Base-by-base conservation (phyloP, 1,139 yeast genomes). In the Magnusiomyces ingens region DNA sequence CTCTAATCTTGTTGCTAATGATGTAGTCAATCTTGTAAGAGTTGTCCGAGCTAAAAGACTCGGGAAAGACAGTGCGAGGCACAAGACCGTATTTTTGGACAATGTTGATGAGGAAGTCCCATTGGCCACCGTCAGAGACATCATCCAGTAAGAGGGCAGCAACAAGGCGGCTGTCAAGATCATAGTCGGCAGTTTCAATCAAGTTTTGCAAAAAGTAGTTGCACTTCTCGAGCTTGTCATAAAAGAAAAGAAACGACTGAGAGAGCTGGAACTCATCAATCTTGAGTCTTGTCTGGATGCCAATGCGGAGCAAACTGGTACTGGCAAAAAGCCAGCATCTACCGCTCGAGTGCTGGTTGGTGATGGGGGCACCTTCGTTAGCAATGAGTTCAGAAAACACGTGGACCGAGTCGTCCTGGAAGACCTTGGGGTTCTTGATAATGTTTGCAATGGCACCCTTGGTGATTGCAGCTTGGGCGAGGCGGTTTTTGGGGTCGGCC, bases 241-340 rank as follows among this genome's bases (percentile, higher is more conserved):
- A 78, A 66, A 79, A 79, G 66, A 73, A 79, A 48, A 79, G 66
- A 59, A 79, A 78, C 50, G 75, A 72, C 64, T 81, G 87, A 12
- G 85, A 79, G 52, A 82, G 70, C 67, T 82, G 84, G 67, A 81
- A 80, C 50, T 60, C 74, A 53, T 76, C 75, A 60, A 82, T 67
- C 60, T 78, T 77, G 65, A 75, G 80, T 61, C 74, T 75, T 62
- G 75, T 72, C 64, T 79, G 80, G 40, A 82, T 78, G 48, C 73
- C 76, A 52, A 80, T 71, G 59, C 85, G 73, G 63, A 82, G 75
- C 18, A 82, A 81, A 60, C 82, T 82, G 54, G 81, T 77, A 4
- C 84, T 74, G 13, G 87, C 86, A 70, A 82, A 82, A 57, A 82
- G 75, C 87, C 87, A 82, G 67, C 88, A 82, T 61, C 87, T 69